phyloP scores from a whole-genome alignment of 176 grass and related monocot genomes.

The Oryza brachyantha region DNA sequence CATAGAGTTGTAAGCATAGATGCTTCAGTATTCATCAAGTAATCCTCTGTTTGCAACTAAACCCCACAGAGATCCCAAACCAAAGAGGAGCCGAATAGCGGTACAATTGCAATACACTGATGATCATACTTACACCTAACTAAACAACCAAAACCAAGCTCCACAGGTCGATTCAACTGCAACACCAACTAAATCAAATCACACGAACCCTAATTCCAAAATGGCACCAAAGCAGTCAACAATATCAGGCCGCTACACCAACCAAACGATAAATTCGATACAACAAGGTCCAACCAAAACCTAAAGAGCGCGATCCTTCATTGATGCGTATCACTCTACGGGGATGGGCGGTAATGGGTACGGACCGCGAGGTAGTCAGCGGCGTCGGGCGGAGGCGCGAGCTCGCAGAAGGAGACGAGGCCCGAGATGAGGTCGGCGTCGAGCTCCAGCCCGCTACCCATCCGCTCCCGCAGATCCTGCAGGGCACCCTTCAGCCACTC shows the following conservation, averaged over 20 bases:
- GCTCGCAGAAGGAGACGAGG: slow-evolving; percentile 96
- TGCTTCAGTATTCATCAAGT: not conserved
- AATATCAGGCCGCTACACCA: slow-evolving; percentile 25
- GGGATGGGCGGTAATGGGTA: not conserved
- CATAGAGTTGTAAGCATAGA: not conserved
- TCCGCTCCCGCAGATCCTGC: slow-evolving; percentile 46
- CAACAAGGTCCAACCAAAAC: slow-evolving; percentile 10
- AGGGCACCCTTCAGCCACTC: slow-evolving; percentile 73
- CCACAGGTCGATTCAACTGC: not conserved
- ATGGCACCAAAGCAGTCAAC: not conserved
- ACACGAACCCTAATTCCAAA: slow-evolving; percentile 28
- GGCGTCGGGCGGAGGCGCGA: slow-evolving; percentile 79
- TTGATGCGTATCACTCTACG: not conserved
- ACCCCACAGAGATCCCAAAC: not conserved
- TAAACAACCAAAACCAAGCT: not conserved
- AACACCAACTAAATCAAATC: not conserved
- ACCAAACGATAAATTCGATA: not conserved
- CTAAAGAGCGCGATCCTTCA: not conserved
- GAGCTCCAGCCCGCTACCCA: slow-evolving; percentile 48
- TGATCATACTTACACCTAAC: not conserved
- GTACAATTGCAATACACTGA: not conserved
- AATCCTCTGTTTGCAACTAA: not conserved
- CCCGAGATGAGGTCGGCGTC: slow-evolving; percentile 84
- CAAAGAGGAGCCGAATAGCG: not conserved
- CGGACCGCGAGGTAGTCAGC: slow-evolving; percentile 84